These are phyloP conservation scores for Neohortaea acidophila DNA, from an alignment of 495 filamentous ascomycete genomes.

Conservation along the genomic window DNA sequence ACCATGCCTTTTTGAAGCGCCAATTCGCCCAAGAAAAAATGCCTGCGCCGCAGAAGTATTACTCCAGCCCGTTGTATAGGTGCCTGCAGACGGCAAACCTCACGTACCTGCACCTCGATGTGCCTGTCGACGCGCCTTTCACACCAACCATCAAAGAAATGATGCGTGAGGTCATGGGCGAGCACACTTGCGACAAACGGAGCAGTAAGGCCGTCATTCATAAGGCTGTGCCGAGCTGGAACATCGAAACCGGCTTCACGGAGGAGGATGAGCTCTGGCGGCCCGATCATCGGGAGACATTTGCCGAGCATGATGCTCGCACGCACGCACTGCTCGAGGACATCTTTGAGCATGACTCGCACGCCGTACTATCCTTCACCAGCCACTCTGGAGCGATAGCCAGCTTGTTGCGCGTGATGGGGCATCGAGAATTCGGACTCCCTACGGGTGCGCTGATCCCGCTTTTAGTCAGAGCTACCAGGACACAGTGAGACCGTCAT, in stretches of 20 bases:
- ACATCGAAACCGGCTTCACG: slow-evolving; percentile 14
- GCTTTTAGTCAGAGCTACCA: slow-evolving; percentile 26
- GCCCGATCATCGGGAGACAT: slow-evolving; percentile 12
- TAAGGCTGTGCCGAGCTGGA: slow-evolving; percentile 3
- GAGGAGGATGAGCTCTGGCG: slow-evolving; percentile 18
- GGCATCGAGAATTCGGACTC: slow-evolving; percentile 23
- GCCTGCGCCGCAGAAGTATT: slow-evolving; percentile 21
- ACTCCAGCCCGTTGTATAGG: slow-evolving; percentile 22
- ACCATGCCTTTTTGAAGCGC: slow-evolving; percentile 13
- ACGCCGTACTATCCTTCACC: slow-evolving; percentile 21
- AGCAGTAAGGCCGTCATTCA: slow-evolving; percentile 4
- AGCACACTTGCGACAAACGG: slow-evolving; percentile 19
- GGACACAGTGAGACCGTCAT: slow-evolving; percentile 21
- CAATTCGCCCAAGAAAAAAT: slow-evolving; percentile 16
- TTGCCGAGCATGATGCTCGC: slow-evolving; percentile 11
- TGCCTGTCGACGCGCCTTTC: slow-evolving; percentile 14
- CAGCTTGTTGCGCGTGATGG: slow-evolving; percentile 20
- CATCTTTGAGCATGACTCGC: slow-evolving; percentile 8
- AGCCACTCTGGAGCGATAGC: slow-evolving; percentile 26
- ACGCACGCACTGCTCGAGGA: slow-evolving; percentile 12
- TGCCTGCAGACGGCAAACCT: slow-evolving; percentile 24
- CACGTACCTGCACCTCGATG: slow-evolving; percentile 14
- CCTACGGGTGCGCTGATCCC: slow-evolving; percentile 26
- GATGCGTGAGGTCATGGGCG: slow-evolving; percentile 19
- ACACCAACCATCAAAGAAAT: slow-evolving; percentile 23